Evolutionary conservation across 2,329 filamentous ascomycete species (phyloP).

Genomic region (Penicillium sp.): DNA sequence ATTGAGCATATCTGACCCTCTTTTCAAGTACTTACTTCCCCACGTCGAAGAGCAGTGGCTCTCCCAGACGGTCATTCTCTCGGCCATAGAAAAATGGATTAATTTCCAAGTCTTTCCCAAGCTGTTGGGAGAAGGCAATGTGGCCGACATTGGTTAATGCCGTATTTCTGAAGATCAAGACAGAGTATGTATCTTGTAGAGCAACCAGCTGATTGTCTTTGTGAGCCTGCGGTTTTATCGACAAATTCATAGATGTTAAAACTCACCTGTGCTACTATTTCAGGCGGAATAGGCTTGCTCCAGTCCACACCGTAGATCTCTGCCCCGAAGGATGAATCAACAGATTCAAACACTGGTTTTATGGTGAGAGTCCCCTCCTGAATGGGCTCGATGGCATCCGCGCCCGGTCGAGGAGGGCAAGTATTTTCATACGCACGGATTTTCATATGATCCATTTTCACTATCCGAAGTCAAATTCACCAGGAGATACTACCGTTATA

Average conservation of each 20-base stretch:
- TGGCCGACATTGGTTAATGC: constrained; percentile 24
- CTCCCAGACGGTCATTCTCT: constrained; percentile 26
- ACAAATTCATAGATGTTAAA: not conserved
- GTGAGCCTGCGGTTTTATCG: not conserved
- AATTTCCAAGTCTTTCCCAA: constrained; percentile 24
- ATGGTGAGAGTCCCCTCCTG: constrained; percentile 9
- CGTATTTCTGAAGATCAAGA: constrained; percentile 25
- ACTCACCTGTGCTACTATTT: constrained; percentile 13
- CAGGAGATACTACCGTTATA: not conserved
- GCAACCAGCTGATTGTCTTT: constrained; percentile 17
- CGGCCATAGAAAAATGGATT: constrained; percentile 28
- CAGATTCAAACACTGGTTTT: constrained; percentile 8
- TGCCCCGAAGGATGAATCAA: constrained; percentile 11
- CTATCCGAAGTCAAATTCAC: not conserved
- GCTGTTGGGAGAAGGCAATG: constrained; percentile 24
- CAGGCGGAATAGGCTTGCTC: constrained; percentile 5
- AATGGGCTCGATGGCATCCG: not conserved
- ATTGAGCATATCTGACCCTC: not conserved
- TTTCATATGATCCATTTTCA: constrained; percentile 10
- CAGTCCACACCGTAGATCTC: constrained; percentile 15
- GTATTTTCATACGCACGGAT: constrained; percentile 13
- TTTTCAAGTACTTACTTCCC: constrained; percentile 17
- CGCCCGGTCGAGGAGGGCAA: constrained; percentile 1
- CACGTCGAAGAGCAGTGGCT: constrained; percentile 25
- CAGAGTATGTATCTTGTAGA: constrained; percentile 25